These are phyloP conservation scores for Vitis hybrid DNA, from an alignment of 177 flowering plant species.

Conservation along the genomic window DNA sequence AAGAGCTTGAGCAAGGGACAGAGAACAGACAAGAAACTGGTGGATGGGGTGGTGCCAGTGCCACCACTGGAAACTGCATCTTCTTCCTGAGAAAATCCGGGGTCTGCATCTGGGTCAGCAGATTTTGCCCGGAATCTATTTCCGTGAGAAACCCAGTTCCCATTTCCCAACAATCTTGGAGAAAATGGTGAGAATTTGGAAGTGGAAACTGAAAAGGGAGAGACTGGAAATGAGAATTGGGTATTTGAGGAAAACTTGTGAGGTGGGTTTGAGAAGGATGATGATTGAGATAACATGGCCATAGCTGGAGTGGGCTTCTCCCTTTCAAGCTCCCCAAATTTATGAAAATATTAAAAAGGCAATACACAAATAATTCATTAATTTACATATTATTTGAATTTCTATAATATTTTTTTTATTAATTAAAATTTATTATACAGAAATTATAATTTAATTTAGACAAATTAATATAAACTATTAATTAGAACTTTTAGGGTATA, in stretches of 20 bases:
- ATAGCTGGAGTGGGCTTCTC: no score
- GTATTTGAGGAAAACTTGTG: background rate
- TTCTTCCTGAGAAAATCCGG: slow-evolving; percentile 1
- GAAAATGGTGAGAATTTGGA: slow-evolving; percentile 6
- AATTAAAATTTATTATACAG: no score
- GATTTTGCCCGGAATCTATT: slow-evolving; percentile 23
- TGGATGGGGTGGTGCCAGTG: slow-evolving; percentile 15
- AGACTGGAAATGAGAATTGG: background rate
- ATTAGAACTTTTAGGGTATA: no score
- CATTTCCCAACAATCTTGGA: slow-evolving; percentile 8
- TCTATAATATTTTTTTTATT: no score
- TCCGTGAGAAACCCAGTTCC: slow-evolving; percentile 15
- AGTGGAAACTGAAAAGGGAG: slow-evolving; percentile 4
- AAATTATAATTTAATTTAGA: no score
- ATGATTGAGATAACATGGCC: background rate
- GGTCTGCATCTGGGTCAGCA: slow-evolving; percentile 14
- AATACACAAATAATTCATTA: no score
- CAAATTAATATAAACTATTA: no score
- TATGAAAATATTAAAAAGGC: no score
- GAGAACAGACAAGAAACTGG: slow-evolving; percentile 49
- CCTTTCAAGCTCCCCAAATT: no score
- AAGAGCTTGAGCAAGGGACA: slow-evolving; percentile 64
- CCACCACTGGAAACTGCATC: slow-evolving; percentile 12
- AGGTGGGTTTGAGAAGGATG: slow-evolving; percentile 7
- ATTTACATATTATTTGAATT: no score